phyloP scores from a whole-genome alignment of 2,329 filamentous ascomycete genomes.

The Chaetoscypha palmicola region DNA sequence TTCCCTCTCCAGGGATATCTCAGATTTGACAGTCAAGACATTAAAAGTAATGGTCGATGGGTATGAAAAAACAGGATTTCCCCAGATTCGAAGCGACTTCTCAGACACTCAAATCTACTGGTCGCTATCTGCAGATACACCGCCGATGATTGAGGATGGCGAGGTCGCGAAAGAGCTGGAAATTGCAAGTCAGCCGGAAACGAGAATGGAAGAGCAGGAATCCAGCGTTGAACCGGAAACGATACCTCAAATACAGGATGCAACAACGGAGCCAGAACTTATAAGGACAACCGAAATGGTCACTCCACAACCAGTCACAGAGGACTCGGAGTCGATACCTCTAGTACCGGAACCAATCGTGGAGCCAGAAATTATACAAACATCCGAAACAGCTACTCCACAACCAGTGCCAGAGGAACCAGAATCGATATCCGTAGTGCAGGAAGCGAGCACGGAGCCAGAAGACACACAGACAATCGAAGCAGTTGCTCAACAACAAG shows the following conservation, averaged over 20 bases:
- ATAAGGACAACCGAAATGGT: background rate
- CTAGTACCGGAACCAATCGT: background rate
- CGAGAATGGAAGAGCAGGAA: background rate
- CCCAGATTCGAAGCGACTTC: constrained; percentile 29
- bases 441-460: no score
- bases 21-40: constrained; percentile 8
- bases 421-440: background rate
- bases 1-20: constrained; percentile 10
- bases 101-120: constrained; percentile 30
- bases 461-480: background rate
- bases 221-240: background rate
- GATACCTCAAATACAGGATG: no score
- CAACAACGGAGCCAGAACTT: no score
- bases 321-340: background rate
- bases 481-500: background rate
- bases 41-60: constrained; percentile 24
- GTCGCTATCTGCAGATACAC: background rate
- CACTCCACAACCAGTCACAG: background rate
- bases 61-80: constrained; percentile 25
- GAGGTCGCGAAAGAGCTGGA: background rate
- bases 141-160: background rate
- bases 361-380: background rate
- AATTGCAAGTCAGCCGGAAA: background rate
- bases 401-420: background rate
- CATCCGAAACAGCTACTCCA: background rate